Evolutionary conservation across 1,284 basidiomycete species (phyloP), one percentile per base, ranked within the genome.

Genomic region (Sporisorium graminicola): DNA sequence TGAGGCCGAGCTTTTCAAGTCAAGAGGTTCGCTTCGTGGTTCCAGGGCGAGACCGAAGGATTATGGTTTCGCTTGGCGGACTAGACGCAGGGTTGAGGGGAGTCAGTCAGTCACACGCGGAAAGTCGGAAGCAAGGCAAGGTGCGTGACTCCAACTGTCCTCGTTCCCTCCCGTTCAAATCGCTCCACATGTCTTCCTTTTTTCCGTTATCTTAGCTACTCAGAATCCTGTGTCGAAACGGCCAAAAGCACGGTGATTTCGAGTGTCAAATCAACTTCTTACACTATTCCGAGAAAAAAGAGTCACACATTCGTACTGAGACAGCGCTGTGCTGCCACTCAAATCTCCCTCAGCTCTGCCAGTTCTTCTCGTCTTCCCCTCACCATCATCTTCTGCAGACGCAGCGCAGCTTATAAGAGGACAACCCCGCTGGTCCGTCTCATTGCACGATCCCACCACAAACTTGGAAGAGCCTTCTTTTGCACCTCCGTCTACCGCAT

Each of bases 201-300:
- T 7, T 22, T 46, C 24, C 56, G 33, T 58, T 58, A 51, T 58
- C 57, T 50, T 8, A 9, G 12, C n/a, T n/a, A n/a, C n/a, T n/a
- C n/a, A 35, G 14, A 13, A 35, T 35, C 35, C 35, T 35, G 35
- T 35, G 35, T 35, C 35, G 14, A 35, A 29, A 58, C 52, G 35
- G 52, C 16, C 52, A 26, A 35, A 53, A 53, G 35, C 35, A 26
- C 52, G 35, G 52, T 24, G 35, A 53, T 50, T 50, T 50, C 26
- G 50, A 52, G 52, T 55, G n/a, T 42, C 26, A 44, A n/a, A 35
- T 35, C 42, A 43, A 43, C 20, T 16, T 43, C 3, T n/a, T n/a
- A n/a, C n/a, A n/a, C n/a, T n/a, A n/a, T n/a, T n/a, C n/a, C n/a
- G n/a, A n/a, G n/a, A n/a, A n/a, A n/a, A n/a, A n/a, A n/a, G n/a